Percentiles rank a stretch among this genome's conserved stretches.
phyloP scores from a whole-genome alignment of 2,329 filamentous ascomycete species.

The Sporothrix pallida region DNA sequence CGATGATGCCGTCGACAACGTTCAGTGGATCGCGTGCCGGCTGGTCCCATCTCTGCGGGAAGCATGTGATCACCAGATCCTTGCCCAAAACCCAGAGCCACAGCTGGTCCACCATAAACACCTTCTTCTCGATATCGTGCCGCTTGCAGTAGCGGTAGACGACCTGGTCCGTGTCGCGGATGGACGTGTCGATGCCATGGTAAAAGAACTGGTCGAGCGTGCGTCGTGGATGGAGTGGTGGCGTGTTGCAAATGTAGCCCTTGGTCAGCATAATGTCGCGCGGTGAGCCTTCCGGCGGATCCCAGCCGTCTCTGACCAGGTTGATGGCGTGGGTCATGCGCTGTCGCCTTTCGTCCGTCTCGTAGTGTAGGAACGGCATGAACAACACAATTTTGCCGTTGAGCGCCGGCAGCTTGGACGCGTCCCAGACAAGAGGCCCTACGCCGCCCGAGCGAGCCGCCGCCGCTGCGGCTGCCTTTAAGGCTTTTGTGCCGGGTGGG shows the following conservation, averaged over 20 bases:
- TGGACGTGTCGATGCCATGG: conserved; percentile 65
- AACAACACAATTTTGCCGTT: conserved; percentile 46
- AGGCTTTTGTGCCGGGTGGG: conserved; percentile 45
- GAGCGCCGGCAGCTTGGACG: conserved; percentile 42
- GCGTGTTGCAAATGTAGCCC: conserved; percentile 54
- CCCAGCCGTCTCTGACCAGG: conserved; percentile 44
- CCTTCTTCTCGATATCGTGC: conserved; percentile 55
- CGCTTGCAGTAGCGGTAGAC: conserved; percentile 62
- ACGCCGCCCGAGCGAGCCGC: conserved; percentile 35
- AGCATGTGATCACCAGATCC: conserved; percentile 65
- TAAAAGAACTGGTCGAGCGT: conserved; percentile 72
- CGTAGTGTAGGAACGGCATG: conserved; percentile 71
- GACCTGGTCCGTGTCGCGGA: conserved; percentile 67
- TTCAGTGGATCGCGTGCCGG: conserved; percentile 67
- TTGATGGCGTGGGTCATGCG: conserved; percentile 62
- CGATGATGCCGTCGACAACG: conserved; percentile 66
- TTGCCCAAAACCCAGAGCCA: conserved; percentile 68
- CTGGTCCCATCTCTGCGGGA: conserved; percentile 64
- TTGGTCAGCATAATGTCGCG: conserved; percentile 55
- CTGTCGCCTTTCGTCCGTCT: conserved; percentile 59
- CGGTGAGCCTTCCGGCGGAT: conserved; percentile 40
- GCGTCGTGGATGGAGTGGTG: conserved; percentile 62
- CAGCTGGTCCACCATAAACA: conserved; percentile 72
- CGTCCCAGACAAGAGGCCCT: conserved; percentile 42
- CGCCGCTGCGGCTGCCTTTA: conserved; percentile 38